Percentiles rank a stretch among this genome's conserved stretches.
Evolutionary conservation across 2,329 filamentous ascomycete genomes (phyloP).

Genomic region (Xylariaceae sp.): DNA sequence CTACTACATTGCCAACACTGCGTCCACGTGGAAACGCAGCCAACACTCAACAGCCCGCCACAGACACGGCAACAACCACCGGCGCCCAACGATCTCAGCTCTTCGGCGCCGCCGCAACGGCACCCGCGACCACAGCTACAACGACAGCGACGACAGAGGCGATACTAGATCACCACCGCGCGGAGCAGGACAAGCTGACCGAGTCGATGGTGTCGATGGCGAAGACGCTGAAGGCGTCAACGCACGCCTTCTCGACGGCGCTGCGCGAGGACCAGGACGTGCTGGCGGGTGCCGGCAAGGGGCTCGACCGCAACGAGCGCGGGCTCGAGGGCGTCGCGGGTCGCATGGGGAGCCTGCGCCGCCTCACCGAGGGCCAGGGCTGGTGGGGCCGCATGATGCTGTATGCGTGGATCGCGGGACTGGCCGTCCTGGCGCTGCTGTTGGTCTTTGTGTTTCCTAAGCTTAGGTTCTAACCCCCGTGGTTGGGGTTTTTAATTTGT

Average conservation of each 20-base stretch:
- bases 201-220: conserved; percentile 79
- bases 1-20: conserved; percentile 34
- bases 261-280: conserved; percentile 70
- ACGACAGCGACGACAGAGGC: conserved; percentile 59
- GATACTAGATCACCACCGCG: conserved; percentile 69
- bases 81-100: conserved; percentile 41
- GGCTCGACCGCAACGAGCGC: conserved; percentile 70
- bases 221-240: conserved; percentile 68
- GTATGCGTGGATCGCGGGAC: conserved; percentile 75
- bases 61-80: conserved; percentile 18
- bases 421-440: conserved; percentile 74
- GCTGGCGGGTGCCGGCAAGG: conserved; percentile 65
- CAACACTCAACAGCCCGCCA: conserved; percentile 6
- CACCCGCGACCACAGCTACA: conserved; percentile 33
- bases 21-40: conserved; percentile 28
- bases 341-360: conserved; percentile 70
- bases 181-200: conserved; percentile 79
- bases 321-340: conserved; percentile 73
- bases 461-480: conserved; percentile 64
- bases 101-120: conserved; percentile 39
- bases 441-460: conserved; percentile 86
- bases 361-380: conserved; percentile 82
- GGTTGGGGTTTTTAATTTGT: no score
- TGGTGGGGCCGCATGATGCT: conserved; percentile 82
- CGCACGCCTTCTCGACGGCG: conserved; percentile 64